phyloP scores from a whole-genome alignment of 257 asterid genomes.

The Solanum etuberosum region DNA sequence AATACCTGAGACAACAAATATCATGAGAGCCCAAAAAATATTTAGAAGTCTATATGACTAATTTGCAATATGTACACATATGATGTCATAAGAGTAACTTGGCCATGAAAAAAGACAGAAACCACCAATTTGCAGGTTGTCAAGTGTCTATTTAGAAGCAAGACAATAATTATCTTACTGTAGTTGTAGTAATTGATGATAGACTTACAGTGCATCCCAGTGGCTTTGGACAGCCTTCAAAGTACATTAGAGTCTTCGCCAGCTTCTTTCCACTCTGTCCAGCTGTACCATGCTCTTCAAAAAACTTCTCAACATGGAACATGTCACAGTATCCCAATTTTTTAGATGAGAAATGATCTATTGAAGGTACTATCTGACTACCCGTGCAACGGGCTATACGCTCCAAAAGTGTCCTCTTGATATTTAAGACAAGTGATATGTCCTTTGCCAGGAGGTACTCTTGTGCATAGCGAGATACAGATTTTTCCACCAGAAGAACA shows the following conservation, averaged over 20 bases:
- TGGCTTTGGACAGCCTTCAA: conserved; percentile 97
- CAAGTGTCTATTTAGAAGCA: background rate
- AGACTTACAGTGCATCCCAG: conserved; percentile 85
- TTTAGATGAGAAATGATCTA: conserved; percentile 73
- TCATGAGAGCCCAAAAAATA: background rate
- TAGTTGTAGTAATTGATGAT: conserved; percentile 1
- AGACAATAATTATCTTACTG: background rate
- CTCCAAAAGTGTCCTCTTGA: conserved; percentile 80
- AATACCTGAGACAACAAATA: conserved; percentile 49
- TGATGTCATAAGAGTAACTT: background rate
- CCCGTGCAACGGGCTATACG: conserved; percentile 93
- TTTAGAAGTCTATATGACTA: background rate
- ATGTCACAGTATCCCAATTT: conserved; percentile 73
- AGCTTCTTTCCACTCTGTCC: conserved; percentile 68
- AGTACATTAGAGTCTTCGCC: conserved; percentile 87
- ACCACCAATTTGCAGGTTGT: background rate
- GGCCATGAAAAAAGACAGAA: background rate
- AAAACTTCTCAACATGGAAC: conserved; percentile 64
- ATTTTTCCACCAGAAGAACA: conserved; percentile 94
- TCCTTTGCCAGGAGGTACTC: conserved; percentile 90
- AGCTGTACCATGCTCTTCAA: conserved; percentile 70
- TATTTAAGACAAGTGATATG: conserved; percentile 82
- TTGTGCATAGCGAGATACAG: conserved; percentile 93
- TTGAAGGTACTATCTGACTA: conserved; percentile 78
- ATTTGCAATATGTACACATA: background rate